Evolutionary conservation across 2,329 filamentous ascomycete species (phyloP).

Genomic region (Aureobasidium sp.): DNA sequence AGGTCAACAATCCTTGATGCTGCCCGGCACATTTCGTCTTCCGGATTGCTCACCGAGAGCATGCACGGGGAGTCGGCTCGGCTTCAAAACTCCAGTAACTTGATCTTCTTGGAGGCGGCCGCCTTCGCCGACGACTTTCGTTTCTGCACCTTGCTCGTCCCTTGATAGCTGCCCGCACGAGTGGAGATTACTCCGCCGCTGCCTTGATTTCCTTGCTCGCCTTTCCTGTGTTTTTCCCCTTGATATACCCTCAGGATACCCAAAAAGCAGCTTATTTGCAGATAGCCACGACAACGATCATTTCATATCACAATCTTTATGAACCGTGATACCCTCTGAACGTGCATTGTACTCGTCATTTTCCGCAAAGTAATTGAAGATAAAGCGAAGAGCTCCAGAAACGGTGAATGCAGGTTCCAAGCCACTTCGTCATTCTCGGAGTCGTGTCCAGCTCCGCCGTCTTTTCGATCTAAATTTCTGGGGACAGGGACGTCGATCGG

Average conservation of each 20-base stretch:
- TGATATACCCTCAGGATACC: neutral
- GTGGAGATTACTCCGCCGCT: neutral
- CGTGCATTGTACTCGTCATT: neutral
- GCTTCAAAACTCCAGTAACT: no score
- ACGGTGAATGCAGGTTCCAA: neutral
- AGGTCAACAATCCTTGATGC: constrained; percentile 21
- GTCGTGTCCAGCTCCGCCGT: neutral
- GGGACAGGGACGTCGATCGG: neutral
- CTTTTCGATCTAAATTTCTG: neutral
- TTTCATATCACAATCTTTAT: neutral
- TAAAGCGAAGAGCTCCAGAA: neutral
- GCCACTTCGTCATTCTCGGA: neutral
- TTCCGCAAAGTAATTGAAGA: neutral
- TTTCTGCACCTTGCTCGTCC: neutral
- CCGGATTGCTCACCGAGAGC: neutral
- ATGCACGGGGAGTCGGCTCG: neutral
- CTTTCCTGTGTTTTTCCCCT: neutral
- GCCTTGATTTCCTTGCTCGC: neutral
- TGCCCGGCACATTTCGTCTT: neutral
- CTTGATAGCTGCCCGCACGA: no score
- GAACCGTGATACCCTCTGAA: neutral
- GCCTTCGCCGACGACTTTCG: neutral
- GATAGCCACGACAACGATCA: neutral
- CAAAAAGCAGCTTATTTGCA: neutral
- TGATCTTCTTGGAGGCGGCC: neutral